These are phyloP conservation scores for Handroanthus guayacan DNA, from an alignment of 257 asterid genomes.

Conservation along the genomic window DNA sequence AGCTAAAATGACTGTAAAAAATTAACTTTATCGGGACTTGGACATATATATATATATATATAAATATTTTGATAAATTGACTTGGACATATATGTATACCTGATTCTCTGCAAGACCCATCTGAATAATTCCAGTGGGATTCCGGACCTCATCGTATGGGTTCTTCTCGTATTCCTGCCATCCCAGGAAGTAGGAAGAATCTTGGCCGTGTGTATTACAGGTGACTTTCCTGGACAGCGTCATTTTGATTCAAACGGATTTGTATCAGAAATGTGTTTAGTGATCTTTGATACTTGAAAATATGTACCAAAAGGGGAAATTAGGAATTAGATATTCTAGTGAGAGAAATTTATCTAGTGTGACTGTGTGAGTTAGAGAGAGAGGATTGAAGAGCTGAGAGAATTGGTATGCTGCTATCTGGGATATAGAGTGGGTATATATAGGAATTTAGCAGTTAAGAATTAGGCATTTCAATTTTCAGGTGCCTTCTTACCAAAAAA, in stretches of 20 bases:
- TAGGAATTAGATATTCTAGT: not conserved
- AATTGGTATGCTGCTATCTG: constrained; percentile 41
- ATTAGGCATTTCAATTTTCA: no score
- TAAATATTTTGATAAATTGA: no score
- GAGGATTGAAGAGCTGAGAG: constrained; percentile 23
- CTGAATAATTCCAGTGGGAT: constrained; percentile 64
- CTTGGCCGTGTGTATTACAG: constrained; percentile 67
- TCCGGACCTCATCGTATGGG: constrained; percentile 48
- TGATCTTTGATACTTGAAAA: not conserved
- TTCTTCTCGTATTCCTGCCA: constrained; percentile 73
- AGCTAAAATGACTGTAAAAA: not conserved
- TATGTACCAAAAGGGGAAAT: not conserved
- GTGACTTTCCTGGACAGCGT: constrained; percentile 54
- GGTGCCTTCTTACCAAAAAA: no score
- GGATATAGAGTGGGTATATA: constrained; percentile 38
- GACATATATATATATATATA: no score
- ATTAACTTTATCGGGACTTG: not conserved
- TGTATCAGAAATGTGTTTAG: not conserved
- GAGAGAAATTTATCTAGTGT: not conserved
- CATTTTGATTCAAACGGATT: constrained; percentile 35
- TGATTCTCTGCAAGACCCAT: constrained; percentile 78
- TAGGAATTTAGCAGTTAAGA: constrained; percentile 40
- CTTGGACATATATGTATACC: constrained; percentile 10
- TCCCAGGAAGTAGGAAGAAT: constrained; percentile 68
- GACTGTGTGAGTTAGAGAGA: constrained; percentile 27